Conservation (phyloP, 176 grass and related monocot genomes). For the Pontederia paniculata region DNA sequence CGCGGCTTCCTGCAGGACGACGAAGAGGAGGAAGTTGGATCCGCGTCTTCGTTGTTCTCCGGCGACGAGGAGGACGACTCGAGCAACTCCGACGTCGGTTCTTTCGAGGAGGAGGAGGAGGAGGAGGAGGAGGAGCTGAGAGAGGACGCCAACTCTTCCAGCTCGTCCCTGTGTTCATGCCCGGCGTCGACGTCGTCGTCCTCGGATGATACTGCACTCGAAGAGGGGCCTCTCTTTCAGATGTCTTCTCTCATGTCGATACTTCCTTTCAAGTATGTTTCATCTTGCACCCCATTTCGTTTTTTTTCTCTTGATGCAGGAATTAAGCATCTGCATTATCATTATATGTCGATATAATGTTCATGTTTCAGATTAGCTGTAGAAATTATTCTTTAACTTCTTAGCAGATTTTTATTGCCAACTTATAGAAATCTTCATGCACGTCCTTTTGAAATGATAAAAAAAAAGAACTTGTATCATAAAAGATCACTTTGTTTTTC, state of each 20-base stretch:
- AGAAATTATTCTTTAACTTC: too few species aligned
- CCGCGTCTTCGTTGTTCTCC: neutral
- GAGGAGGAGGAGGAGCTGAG: neutral
- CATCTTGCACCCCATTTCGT: neutral
- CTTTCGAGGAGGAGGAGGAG: neutral
- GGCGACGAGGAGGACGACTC: neutral
- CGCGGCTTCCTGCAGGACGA: neutral
- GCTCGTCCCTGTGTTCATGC: neutral
- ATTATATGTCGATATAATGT: too few species aligned
- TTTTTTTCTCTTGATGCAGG: too few species aligned
- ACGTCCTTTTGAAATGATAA: too few species aligned
- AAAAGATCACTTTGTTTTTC: too few species aligned
- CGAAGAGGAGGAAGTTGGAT: too few species aligned
- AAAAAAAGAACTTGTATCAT: too few species aligned
- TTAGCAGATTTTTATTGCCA: too few species aligned
- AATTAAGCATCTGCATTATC: too few species aligned
- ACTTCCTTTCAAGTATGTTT: constrained; percentile 10
- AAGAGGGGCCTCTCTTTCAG: constrained; percentile 10
- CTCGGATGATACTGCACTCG: neutral
- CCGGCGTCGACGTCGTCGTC: neutral
- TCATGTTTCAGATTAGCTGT: too few species aligned
- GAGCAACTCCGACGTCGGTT: neutral
- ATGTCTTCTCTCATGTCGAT: constrained; percentile 10
- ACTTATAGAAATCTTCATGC: too few species aligned
- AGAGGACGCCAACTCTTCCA: neutral